Conservation (phyloP, 2,329 filamentous ascomycete species). For the Madurella fahalii region DNA sequence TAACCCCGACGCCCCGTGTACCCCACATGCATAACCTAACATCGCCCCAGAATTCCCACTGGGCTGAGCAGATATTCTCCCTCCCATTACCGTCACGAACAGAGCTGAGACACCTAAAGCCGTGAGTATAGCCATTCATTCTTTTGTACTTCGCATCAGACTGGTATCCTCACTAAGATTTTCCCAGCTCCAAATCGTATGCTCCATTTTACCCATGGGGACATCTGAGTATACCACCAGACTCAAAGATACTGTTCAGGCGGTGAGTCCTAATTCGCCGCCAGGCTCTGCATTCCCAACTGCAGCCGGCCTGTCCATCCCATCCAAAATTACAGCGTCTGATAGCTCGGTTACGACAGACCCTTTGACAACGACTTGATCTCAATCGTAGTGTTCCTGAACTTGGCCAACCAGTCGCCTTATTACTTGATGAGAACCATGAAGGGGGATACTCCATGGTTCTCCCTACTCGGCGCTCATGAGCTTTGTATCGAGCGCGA, state of each 20-base stretch:
- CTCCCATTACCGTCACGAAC: constrained; percentile 49
- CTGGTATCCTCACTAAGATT: not conserved
- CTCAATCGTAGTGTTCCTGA: constrained; percentile 50
- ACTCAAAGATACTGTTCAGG: constrained; percentile 51
- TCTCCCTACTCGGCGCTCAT: constrained; percentile 50
- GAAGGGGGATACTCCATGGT: constrained; percentile 37
- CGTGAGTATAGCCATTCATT: constrained; percentile 25
- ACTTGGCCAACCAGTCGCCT: constrained; percentile 40
- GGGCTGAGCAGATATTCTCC: constrained; percentile 59
- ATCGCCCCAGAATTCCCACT: constrained; percentile 46
- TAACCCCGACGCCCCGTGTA: not conserved
- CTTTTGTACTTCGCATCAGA: not conserved
- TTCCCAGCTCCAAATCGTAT: constrained; percentile 42
- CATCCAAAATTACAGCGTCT: not conserved
- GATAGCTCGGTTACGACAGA: constrained; percentile 30
- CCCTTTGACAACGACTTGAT: constrained; percentile 53
- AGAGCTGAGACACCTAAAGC: constrained; percentile 40
- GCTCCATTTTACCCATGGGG: constrained; percentile 44
- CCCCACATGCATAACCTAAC: constrained; percentile 7
- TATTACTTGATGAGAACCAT: constrained; percentile 46
- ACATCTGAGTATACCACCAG: constrained; percentile 41
- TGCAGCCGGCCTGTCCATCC: not conserved
- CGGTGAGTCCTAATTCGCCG: constrained; percentile 36
- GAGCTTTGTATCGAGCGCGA: constrained; percentile 51
- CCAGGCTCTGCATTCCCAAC: not conserved